Evolutionary conservation across 2,329 filamentous ascomycete species (phyloP), one percentile per base, ranked within the genome.

Genomic region (Aspergillus ochraceoroseus): DNA sequence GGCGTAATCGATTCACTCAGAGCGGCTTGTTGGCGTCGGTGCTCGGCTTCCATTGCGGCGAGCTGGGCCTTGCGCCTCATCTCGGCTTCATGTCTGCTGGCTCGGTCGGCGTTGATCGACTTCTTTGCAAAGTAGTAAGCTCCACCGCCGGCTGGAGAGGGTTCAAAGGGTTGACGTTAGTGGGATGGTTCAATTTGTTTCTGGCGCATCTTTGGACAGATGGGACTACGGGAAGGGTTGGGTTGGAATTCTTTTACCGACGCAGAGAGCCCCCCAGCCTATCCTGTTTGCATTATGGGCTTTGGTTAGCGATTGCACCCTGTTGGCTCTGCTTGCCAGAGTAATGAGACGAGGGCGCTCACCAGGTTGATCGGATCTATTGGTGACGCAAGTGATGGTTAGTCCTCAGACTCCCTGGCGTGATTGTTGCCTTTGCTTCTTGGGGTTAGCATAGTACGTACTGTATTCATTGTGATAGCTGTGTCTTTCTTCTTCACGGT

Each of bases 111-210:
- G 63, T 95, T 95, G 76, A 98, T 94, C 65, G 82, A 83, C 61
- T 80, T 77, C 75, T 98, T 98, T 50, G 92, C 92, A 64, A 95
- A 95, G 72, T 86, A 88, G 74, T 96, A 98, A 58, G 90, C 88
- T 49, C 83, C 86, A 51, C 80, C 92, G 60, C 90, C 92, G 53
- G 89, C 87, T 88, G 59, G 32, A 34, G 15, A 33, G 25, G 23
- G 14, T 33, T 39, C n/a, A n/a, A n/a, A n/a, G n/a, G n/a, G 34
- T 43, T 9, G 13, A n/a, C 11, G 8, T 45, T 29, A 12, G 17
- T 14, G 23, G 11, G 20, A 1, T 34, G 14, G 27, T 2, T 9
- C 26, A n/a, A n/a, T n/a, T n/a, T n/a, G n/a, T n/a, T n/a, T n/a
- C n/a, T n/a, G n/a, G n/a, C n/a, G n/a, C n/a, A n/a, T n/a, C n/a